phyloP scores from a whole-genome alignment of 2,329 filamentous ascomycete species.

The Amylocarpus encephaloides region DNA sequence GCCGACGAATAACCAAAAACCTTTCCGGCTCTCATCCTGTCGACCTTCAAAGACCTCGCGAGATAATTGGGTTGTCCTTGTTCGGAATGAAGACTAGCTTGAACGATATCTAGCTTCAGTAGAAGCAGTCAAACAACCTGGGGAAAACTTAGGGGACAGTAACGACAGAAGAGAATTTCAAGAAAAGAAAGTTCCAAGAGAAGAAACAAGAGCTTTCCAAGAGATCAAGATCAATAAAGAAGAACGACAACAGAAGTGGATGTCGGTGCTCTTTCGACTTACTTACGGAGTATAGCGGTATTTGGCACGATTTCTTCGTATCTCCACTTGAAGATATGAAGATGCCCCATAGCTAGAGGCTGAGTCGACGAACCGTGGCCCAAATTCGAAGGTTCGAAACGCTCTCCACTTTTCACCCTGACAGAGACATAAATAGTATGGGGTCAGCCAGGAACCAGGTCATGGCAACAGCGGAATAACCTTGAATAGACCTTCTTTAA shows the following conservation, averaged over 20 bases:
- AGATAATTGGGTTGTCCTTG: not conserved
- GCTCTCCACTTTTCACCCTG: not conserved
- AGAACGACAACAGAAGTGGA: not conserved
- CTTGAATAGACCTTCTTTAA: not conserved
- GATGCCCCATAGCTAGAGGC: not conserved
- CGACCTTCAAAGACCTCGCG: not conserved
- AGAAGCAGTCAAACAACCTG: not conserved
- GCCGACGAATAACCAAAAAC: slow-evolving; percentile 10
- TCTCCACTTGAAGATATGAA: not conserved
- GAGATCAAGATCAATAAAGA: not conserved
- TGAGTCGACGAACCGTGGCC: not conserved
- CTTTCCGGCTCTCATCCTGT: slow-evolving; percentile 14
- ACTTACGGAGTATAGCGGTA: not conserved
- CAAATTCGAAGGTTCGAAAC: not conserved
- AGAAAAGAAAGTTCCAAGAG: not conserved
- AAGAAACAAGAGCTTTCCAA: slow-evolving; percentile 1
- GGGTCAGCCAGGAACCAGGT: not conserved
- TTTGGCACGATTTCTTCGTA: not conserved
- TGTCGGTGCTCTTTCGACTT: not conserved
- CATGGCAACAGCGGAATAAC: not conserved
- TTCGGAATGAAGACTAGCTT: not conserved
- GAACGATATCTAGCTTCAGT: not conserved
- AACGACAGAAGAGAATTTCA: not conserved
- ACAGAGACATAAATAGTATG: not conserved
- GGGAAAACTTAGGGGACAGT: not conserved